Base-by-base conservation (phyloP, 2,329 filamentous ascomycete genomes). In the Thelonectria olida region DNA sequence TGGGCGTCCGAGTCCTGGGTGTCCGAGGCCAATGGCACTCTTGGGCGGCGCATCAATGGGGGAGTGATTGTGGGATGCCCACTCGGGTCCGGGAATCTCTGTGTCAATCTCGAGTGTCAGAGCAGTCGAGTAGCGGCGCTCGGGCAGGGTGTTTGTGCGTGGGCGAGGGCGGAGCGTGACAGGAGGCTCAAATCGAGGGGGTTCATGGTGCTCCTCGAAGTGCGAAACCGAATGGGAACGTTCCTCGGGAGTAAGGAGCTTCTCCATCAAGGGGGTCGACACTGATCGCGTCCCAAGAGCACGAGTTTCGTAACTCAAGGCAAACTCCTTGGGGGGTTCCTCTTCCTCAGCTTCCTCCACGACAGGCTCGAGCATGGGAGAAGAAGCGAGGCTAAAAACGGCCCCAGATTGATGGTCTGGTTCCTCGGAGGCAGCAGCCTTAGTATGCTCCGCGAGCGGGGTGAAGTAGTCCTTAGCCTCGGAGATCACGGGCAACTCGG, bases 121-220 rank as follows among this genome's bases (percentile, higher is more conserved):
- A 3, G 66, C 66, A n/a, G 68, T 69, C 12, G 69, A 72, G 41
- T 72, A 72, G 9, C 68, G 69, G 3, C 69, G 67, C 45, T 63
- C 63, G 17, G 67, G 69, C 15, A 71, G 62, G 17, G 69, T 64
- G 42, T 57, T 67, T 15, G 55, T 69, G 15, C 68, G 64, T 48
- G 63, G 60, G 10, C 63, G 63, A 22, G 57, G 54, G 54, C 69
- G 64, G 5, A 61, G 52, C 5, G 25, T 34, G 31, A 34, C 31
- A 3, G 31, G 45, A 5, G 65, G 42, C 17, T 66, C 57, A 38
- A 70, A 63, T n/a, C 54, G 60, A 19, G 60, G 39, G 10, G 56
- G 54, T 13, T 60, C 63, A 27, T 60, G 49, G n/a, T 58, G 62
- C 41, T 63, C 65, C 10, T 66, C 65, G 9, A 54, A 50, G 39